phyloP scores from a whole-genome alignment of 352 stramenopile species.

The Globisporangium yorkense region DNA sequence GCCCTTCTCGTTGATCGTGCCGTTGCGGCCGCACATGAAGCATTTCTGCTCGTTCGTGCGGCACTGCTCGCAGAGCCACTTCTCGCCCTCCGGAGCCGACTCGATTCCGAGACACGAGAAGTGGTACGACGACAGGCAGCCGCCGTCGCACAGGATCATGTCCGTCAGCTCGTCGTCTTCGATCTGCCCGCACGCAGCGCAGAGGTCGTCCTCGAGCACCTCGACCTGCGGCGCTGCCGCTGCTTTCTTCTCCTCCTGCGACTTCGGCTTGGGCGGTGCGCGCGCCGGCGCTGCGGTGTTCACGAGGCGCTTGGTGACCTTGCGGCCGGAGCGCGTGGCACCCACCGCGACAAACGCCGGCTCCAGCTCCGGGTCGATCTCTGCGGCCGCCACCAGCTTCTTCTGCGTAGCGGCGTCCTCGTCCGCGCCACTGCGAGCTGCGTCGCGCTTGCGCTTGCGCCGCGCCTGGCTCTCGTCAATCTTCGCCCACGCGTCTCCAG shows the following conservation, averaged over 20 bases:
- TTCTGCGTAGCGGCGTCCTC: constrained; percentile 1
- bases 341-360: constrained; percentile 54
- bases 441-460: constrained; percentile 17
- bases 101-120: constrained; percentile 87
- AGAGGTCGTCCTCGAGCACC: constrained; percentile 76
- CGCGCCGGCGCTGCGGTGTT: constrained; percentile 24
- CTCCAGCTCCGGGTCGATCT: constrained; percentile 4
- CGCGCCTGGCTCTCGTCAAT: constrained; percentile 44
- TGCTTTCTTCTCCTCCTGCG: constrained; percentile 19
- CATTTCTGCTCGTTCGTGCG: constrained; percentile 84
- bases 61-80: constrained; percentile 92
- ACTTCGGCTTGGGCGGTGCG: constrained; percentile 6
- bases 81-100: constrained; percentile 49
- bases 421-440: constrained; percentile 12
- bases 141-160: constrained; percentile 91
- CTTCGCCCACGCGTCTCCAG: constrained; percentile 29
- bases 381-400: not conserved
- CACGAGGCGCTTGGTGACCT: constrained; percentile 56
- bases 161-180: constrained; percentile 76
- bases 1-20: constrained; percentile 80
- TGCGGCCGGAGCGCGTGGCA: constrained; percentile 56
- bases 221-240: constrained; percentile 6
- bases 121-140: constrained; percentile 90
- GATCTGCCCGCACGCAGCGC: constrained; percentile 70
- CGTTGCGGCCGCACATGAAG: constrained; percentile 85